A percentile compares a stretch with the other conserved stretches of the same genome.
phyloP scores from a whole-genome alignment of 2,329 filamentous ascomycete species.

The Epichloe hybrida region DNA sequence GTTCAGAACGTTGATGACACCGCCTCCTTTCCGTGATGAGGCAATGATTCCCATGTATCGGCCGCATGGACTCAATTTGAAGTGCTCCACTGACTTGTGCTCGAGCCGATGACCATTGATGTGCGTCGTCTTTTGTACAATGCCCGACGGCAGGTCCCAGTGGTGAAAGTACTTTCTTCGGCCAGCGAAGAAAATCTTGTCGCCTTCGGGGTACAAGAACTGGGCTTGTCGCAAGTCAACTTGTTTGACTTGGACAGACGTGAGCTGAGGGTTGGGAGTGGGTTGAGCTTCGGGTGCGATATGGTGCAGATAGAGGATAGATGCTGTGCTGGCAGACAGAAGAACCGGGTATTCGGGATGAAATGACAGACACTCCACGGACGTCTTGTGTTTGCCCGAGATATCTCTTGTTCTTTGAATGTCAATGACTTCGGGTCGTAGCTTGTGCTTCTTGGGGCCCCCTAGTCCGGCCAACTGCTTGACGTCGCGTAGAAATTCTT shows the following conservation, averaged over 20 bases:
- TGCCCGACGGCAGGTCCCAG: conserved; percentile 76
- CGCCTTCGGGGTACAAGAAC: conserved; percentile 60
- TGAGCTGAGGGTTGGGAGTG: conserved; percentile 76
- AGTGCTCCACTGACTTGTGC: conserved; percentile 81
- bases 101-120: conserved; percentile 65
- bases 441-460: conserved; percentile 48
- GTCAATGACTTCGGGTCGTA: conserved; percentile 77
- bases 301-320: conserved; percentile 80
- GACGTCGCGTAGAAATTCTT: conserved; percentile 64
- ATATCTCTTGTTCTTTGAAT: conserved; percentile 86
- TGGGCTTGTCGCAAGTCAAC: conserved; percentile 75
- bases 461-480: conserved; percentile 47
- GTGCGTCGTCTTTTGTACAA: conserved; percentile 68
- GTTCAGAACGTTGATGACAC: conserved; percentile 74
- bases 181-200: conserved; percentile 77
- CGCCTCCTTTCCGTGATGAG: conserved; percentile 70
- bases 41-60: conserved; percentile 74
- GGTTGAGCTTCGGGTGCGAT: conserved; percentile 62
- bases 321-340: conserved; percentile 75
- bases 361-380: conserved; percentile 75
- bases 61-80: conserved; percentile 78
- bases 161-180: conserved; percentile 85
- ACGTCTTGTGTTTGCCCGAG: conserved; percentile 60
- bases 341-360: conserved; percentile 82
- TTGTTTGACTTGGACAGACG: conserved; percentile 72